phyloP scores from a whole-genome alignment of 108 stramenopile genomes.

The Fistulifera solaris region DNA sequence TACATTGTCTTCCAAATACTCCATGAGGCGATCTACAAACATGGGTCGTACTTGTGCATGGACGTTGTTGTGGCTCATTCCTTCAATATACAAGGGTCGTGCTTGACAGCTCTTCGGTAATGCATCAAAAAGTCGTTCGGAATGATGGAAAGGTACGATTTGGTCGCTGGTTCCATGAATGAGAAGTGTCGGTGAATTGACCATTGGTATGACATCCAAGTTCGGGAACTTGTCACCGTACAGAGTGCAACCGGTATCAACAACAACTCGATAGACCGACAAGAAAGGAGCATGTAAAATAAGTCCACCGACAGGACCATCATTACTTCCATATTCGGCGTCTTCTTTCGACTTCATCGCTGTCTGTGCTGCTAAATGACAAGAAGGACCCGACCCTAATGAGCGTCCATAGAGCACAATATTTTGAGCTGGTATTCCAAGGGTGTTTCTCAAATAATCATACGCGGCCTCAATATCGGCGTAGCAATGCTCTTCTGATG shows the following conservation, averaged over 20 bases:
- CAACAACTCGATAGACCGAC: slow-evolving; percentile 86
- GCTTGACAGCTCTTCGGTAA: slow-evolving; percentile 49
- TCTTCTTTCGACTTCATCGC: slow-evolving; percentile 50
- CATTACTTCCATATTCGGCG: not conserved
- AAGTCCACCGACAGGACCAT: slow-evolving; percentile 78
- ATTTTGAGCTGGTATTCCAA: slow-evolving; percentile 71
- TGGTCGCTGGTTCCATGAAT: slow-evolving; percentile 93
- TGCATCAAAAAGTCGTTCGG: slow-evolving; percentile 60
- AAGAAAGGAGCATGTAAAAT: slow-evolving; percentile 95
- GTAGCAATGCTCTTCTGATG: slow-evolving; percentile 89
- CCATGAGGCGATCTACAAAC: slow-evolving; percentile 66
- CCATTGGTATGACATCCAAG: slow-evolving; percentile 75
- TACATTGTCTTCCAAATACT: slow-evolving; percentile 66
- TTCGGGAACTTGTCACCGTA: slow-evolving; percentile 95
- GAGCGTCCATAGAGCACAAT: slow-evolving; percentile 92
- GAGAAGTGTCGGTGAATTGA: slow-evolving; percentile 66
- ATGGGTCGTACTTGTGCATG: slow-evolving; percentile 69
- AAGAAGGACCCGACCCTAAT: slow-evolving; percentile 91
- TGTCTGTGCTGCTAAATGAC: slow-evolving; percentile 81
- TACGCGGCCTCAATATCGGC: slow-evolving; percentile 91
- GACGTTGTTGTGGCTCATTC: slow-evolving; percentile 88
- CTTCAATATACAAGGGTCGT: slow-evolving; percentile 77
- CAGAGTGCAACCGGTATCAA: slow-evolving; percentile 89
- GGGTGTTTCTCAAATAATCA: slow-evolving; percentile 61
- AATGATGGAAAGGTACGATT: slow-evolving; percentile 93